phyloP scores from a whole-genome alignment of 202 grass and related monocot genomes.

The Panicum virgatum region DNA sequence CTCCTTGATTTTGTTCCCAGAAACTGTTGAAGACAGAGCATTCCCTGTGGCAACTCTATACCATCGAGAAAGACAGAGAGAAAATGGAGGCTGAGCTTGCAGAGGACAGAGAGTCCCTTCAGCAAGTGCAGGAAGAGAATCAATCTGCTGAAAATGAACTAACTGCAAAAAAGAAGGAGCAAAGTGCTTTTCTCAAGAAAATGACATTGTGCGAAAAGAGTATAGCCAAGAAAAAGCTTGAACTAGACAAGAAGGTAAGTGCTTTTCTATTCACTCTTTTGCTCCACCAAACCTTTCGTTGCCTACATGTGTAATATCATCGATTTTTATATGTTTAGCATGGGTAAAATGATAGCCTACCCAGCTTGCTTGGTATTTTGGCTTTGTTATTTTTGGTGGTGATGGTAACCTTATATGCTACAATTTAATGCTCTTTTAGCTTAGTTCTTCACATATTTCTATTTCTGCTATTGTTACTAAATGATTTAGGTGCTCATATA shows the following conservation, averaged over 20 bases:
- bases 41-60: slow-evolving; percentile 89
- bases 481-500: slow-evolving; percentile 12
- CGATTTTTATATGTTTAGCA: neutral
- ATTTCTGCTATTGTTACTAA: neutral
- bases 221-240: slow-evolving; percentile 87
- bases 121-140: slow-evolving; percentile 63
- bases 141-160: slow-evolving; percentile 63
- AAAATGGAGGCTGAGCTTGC: slow-evolving; percentile 71
- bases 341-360: neutral
- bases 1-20: slow-evolving; percentile 32
- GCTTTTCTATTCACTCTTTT: slow-evolving; percentile 17
- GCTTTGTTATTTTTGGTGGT: neutral
- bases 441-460: neutral
- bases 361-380: neutral
- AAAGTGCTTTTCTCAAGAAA: slow-evolving; percentile 87
- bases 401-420: neutral
- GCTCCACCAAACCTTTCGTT: neutral
- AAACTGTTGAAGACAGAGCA: slow-evolving; percentile 87
- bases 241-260: slow-evolving; percentile 86
- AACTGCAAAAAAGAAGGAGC: slow-evolving; percentile 82
- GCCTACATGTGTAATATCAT: neutral
- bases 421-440: slow-evolving; percentile 14
- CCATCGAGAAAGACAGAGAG: slow-evolving; percentile 77
- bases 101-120: slow-evolving; percentile 64
- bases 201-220: slow-evolving; percentile 81